Percentiles rank a stretch among this genome's conserved stretches.
phyloP scores from a whole-genome alignment of 2,329 filamentous ascomycete species.

The Tympanopsis confertula region DNA sequence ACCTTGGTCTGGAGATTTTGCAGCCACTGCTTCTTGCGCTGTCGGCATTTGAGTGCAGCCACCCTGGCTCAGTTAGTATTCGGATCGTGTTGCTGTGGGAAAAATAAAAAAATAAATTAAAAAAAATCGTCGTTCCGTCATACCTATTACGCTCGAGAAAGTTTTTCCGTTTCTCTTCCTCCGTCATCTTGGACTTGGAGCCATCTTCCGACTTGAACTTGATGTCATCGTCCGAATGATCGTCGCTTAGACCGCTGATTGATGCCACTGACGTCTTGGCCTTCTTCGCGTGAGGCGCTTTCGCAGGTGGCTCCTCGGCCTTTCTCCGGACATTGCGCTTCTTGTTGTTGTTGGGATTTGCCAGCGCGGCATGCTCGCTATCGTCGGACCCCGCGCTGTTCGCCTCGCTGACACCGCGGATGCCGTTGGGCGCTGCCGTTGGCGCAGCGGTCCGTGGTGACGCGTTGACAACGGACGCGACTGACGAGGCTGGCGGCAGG shows the following conservation, averaged over 20 bases:
- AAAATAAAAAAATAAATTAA: slow-evolving; percentile 9
- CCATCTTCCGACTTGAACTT: slow-evolving; percentile 40
- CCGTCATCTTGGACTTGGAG: slow-evolving; percentile 75
- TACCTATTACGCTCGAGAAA: slow-evolving; percentile 94
- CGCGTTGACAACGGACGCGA: slow-evolving; percentile 12
- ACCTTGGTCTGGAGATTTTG: slow-evolving; percentile 90
- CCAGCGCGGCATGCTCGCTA: slow-evolving; percentile 50
- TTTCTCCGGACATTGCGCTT: slow-evolving; percentile 68
- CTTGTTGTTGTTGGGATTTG: slow-evolving; percentile 52
- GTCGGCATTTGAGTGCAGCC: slow-evolving; percentile 88
- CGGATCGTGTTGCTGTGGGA: not conserved
- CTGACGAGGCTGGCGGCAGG: slow-evolving; percentile 20
- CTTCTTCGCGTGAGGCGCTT: slow-evolving; percentile 61
- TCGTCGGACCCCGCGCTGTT: slow-evolving; percentile 64
- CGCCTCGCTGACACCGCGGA: slow-evolving; percentile 52
- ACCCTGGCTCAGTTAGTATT: slow-evolving; percentile 49
- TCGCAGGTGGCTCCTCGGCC: slow-evolving; percentile 53
- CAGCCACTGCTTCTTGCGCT: slow-evolving; percentile 98
- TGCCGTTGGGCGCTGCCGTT: slow-evolving; percentile 36
- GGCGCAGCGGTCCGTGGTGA: slow-evolving; percentile 28
- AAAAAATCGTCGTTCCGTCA: slow-evolving; percentile 14
- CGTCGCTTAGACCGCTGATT: slow-evolving; percentile 25
- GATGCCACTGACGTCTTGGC: slow-evolving; percentile 39
- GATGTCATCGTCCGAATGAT: slow-evolving; percentile 41
- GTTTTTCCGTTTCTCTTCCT: slow-evolving; percentile 96